Evolutionary conservation across 805 yeast genomes (phyloP), one percentile per base, ranked within the genome.

Genomic region (Wickerhamiella azymoides): DNA sequence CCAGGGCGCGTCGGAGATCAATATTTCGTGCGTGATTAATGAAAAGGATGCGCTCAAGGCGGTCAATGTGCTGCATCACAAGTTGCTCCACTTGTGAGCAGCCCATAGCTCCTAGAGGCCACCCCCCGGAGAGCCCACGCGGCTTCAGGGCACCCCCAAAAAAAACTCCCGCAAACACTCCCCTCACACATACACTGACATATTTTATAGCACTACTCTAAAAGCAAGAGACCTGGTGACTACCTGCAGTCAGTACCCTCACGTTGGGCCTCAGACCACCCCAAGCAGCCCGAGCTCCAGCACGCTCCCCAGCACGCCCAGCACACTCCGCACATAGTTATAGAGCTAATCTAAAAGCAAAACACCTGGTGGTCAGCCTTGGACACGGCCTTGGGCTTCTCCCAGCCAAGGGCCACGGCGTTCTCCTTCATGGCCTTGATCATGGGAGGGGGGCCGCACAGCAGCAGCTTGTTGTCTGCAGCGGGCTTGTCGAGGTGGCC

Each of bases 1-100:
- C 48, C 98, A 92, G 71, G 98, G 98, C 57, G 96, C 97, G 16
- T 89, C 89, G 59, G 98, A 92, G 66, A 92, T 92, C 59, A 92
- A 92, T 62, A 92, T 92, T 45, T 83, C 94, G 28, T 93, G 96
- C 52, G 98, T 92, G 45, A 85, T 92, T 50, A 83, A 82, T 52
- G 85, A 83, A 53, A 66, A 68, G 47, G 92, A 92, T 58, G 79
- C 93, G 11, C 66, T 84, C 26, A 82, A 83, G 61, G 97, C 97
- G 3, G 70, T 92, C 53, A 78, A 78, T 59, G 80, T 86, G 5
- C 77, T 92, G 48, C 98, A 92, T 60, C 80, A 79, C 38, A 77
- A 75, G 49, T 64, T 89, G 50, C 65, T 89, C 53, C 36, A 27
- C 18, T n/a, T 41, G 11, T 39, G 11, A 80, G 28, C 14, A 14